phyloP scores from a whole-genome alignment of 2,329 filamentous ascomycete genomes.

The Teratosphaeriaceae sp. region DNA sequence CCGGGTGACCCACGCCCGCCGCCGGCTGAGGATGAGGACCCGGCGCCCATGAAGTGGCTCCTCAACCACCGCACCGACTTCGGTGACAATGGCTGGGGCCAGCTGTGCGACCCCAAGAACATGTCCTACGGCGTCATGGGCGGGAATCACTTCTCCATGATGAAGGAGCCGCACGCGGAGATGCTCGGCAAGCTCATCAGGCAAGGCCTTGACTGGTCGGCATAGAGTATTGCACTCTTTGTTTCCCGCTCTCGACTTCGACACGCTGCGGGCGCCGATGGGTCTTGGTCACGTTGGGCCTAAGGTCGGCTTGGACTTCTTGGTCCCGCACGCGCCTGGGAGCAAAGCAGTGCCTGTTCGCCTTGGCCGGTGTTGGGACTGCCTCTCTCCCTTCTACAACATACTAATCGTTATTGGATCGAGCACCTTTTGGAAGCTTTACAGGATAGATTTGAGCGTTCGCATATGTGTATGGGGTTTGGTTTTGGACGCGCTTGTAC shows the following conservation, averaged over 20 bases:
- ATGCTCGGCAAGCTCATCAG: slow-evolving; percentile 37
- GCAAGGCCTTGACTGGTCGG: slow-evolving; percentile 32
- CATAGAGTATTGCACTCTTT: slow-evolving; percentile 11
- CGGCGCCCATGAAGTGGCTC: slow-evolving; percentile 43
- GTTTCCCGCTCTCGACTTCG: too few species aligned
- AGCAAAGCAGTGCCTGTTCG: too few species aligned
- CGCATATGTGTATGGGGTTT: too few species aligned
- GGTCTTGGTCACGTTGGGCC: too few species aligned
- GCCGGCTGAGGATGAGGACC: slow-evolving; percentile 35
- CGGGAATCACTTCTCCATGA: slow-evolving; percentile 70
- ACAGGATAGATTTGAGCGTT: not conserved
- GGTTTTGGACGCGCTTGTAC: too few species aligned
- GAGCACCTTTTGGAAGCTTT: not conserved
- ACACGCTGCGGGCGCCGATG: too few species aligned
- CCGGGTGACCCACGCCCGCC: slow-evolving; percentile 28
- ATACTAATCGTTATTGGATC: too few species aligned
- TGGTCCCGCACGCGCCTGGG: too few species aligned
- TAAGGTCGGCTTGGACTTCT: too few species aligned
- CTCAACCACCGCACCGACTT: slow-evolving; percentile 42
- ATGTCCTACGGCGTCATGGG: slow-evolving; percentile 3
- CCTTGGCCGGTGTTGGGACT: not conserved
- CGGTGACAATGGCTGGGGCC: slow-evolving; percentile 38
- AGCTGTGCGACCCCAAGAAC: slow-evolving; percentile 4
- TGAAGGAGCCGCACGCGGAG: slow-evolving; percentile 49
- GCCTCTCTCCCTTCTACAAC: not conserved